Evolutionary conservation across 805 yeast species (phyloP).

Genomic region (Saturnispora diversa): DNA sequence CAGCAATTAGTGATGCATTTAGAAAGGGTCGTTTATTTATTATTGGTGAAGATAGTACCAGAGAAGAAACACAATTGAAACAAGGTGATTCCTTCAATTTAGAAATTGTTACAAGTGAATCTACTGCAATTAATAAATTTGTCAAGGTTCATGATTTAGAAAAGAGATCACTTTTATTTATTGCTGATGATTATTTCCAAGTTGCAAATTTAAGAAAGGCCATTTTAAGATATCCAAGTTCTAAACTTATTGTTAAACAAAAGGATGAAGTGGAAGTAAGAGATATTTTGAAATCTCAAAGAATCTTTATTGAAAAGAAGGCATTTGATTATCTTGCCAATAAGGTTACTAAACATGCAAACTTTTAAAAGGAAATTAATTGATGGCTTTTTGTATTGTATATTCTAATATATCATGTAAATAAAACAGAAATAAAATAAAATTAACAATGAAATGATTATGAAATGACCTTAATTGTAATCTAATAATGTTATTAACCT

Average conservation of each 20-base stretch:
- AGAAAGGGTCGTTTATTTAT: constrained; percentile 64
- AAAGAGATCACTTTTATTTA: constrained; percentile 54
- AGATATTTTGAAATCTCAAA: constrained; percentile 72
- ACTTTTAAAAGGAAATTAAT: constrained; percentile 14
- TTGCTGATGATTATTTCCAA: constrained; percentile 41
- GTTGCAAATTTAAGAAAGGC: constrained; percentile 52
- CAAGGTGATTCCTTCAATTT: constrained; percentile 25
- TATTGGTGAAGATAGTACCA: constrained; percentile 43
- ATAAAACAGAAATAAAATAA: neutral
- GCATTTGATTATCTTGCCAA: constrained; percentile 59
- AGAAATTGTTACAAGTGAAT: constrained; percentile 25
- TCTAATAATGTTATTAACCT: too few relatives aligned
- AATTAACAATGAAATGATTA: neutral
- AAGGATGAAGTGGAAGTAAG: constrained; percentile 78
- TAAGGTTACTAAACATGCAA: constrained; percentile 19
- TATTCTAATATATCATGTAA: constrained; percentile 3
- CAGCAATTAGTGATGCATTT: constrained; percentile 77
- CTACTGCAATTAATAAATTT: constrained; percentile 30
- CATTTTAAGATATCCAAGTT: constrained; percentile 40
- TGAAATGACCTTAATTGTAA: too few relatives aligned
- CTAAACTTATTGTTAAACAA: constrained; percentile 54
- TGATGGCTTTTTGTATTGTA: too few relatives aligned
- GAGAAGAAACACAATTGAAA: constrained; percentile 11
- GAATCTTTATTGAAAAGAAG: constrained; percentile 60
- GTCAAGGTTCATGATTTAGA: constrained; percentile 41